Base-by-base conservation (phyloP, 1,284 basidiomycete species). In the Ceratobasidium sp. region DNA sequence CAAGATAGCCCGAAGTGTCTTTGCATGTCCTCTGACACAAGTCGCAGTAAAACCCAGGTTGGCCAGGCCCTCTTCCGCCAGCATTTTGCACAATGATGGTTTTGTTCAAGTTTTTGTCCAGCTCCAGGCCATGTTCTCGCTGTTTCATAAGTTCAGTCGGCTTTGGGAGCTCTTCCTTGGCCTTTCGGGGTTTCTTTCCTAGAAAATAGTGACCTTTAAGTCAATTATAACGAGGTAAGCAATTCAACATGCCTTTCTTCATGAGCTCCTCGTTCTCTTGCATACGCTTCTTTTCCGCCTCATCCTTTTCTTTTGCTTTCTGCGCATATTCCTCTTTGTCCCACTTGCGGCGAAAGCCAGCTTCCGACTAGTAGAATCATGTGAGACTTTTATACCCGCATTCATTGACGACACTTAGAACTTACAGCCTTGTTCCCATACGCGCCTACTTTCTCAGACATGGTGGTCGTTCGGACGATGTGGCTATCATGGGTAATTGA, bases 11-110 rank as follows among this genome's bases (percentile, higher is more conserved):
- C 34, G 92, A 89, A 77, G 92, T 97, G 82, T 99, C 97, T 84
- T 98, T 98, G 84, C 95, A 95, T 25, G 94, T 98, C 80, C 95
- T 87, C 80, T 90, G 92, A 83, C 96, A 98, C 9, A 92, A 86
- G 81, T 97, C 95, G 81, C 96, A 98, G 83, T 90, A 93, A 85
- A 97, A 98, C 0, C 96, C 96, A 19, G 95, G 95, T 78, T 96
- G 93, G 17, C 94, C 93, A 43, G 95, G 90, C 0, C 95, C 95
- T 78, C 84, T 87, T 34, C 91, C 92, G 8, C 92, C 91, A 2
- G 90, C 89, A 81, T 94, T 92, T 81, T 93, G 90, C 9, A 98
- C 95, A 76, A 98, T 92, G 88, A 96, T 93, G 0, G 94, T 97
- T 87, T 97, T 98, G 81, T 89, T 89, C 22, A 97, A 87, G 84